Evolutionary conservation across 2,329 filamentous ascomycete species (phyloP), one percentile per base, ranked within the genome.

Genomic region (Cercospora sojina): DNA sequence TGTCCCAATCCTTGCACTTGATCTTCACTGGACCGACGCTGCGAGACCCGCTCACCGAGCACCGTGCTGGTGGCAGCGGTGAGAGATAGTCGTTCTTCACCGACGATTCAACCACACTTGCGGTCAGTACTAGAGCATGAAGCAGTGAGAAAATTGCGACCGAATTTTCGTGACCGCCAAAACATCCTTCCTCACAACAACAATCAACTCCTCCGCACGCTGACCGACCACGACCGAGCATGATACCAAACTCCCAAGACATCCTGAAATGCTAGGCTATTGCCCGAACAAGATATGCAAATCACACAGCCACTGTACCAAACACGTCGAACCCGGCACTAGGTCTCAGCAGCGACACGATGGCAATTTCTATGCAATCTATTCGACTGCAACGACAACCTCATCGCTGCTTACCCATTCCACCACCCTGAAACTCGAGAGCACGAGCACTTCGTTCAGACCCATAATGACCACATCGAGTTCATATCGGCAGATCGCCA

Each of bases 401-500:
- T 49, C 43, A 49, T 49, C 43, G 43, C 43, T 49, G 20, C 43
- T 12, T 20, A 23, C 18, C 18, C 18, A 49, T 25, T 49, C 43
- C 43, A 49, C 43, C 20, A 49, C 43, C 18, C 20, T 25, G 35
- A 49, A 49, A 25, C 18, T 49, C 20, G 20, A 49, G 43, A 49
- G 43, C 43, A 49, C 43, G 43, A 49, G 43, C 43, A 49, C 43
- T 49, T 13, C 43, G 12, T 23, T 23, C 18, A 25, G 43, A 49
- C 43, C 51, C 51, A 56, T 41, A 16, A 41, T 41, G 16, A 41
- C 35, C 16, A n/a, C 35, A 41, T 29, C 25, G 29, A 56, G 13
- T 29, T 56, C 51, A 56, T 56, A 56, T 56, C 51, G 51, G 51
- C 51, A 56, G 51, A 56, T 56, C 51, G 51, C 25, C 51, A 27